phyloP scores from a whole-genome alignment of 1,284 basidiomycete species.

The Puccinia coronata region DNA sequence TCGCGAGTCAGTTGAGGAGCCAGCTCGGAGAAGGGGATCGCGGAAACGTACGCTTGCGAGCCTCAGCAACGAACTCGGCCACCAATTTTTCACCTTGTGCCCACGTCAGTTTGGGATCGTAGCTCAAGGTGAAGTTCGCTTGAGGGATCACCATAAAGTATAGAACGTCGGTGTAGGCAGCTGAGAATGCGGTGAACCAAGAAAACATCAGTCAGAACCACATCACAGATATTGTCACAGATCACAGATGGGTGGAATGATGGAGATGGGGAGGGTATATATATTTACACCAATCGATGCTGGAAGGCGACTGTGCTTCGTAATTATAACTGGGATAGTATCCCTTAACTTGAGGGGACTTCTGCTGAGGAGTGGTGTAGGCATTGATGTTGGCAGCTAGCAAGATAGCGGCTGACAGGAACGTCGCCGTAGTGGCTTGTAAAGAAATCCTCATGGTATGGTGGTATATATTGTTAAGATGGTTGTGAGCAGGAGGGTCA shows the following conservation, averaged over 20 bases:
- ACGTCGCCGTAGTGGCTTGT: no score
- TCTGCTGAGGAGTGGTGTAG: not conserved
- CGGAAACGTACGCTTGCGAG: slow-evolving; percentile 14
- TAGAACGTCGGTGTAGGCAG: slow-evolving; percentile 37
- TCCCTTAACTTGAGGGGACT: slow-evolving; percentile 16
- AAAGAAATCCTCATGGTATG: not conserved
- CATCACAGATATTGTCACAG: not conserved
- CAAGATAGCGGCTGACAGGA: no score
- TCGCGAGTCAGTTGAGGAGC: not conserved
- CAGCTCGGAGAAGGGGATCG: not conserved
- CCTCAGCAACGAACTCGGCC: slow-evolving; percentile 20
- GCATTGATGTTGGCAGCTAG: not conserved
- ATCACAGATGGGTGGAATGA: not conserved
- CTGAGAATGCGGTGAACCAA: not conserved
- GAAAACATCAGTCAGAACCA: not conserved
- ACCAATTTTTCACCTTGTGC: slow-evolving; percentile 11
- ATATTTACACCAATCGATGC: slow-evolving; percentile 34
- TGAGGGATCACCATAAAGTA: slow-evolving; percentile 42
- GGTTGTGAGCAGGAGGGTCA: not conserved
- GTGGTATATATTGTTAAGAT: no score
- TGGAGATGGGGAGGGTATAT: not conserved
- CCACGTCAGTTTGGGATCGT: not conserved
- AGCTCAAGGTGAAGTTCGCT: not conserved
- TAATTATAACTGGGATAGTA: slow-evolving; percentile 44
- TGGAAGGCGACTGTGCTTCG: not conserved